Conservation (phyloP, 202 grass and related monocot genomes). For the Musa balbisiana region DNA sequence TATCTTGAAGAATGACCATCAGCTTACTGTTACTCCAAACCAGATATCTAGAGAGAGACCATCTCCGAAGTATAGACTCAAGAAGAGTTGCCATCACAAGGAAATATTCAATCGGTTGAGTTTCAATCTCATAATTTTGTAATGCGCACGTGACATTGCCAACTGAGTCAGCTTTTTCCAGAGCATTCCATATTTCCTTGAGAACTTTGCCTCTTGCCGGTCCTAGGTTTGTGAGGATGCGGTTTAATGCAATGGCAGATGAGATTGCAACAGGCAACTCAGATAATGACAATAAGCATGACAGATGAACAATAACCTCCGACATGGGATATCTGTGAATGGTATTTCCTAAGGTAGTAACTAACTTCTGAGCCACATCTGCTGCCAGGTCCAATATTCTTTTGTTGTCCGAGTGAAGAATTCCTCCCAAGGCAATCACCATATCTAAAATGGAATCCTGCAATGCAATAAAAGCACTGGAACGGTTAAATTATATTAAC, state of each 20-base stretch:
- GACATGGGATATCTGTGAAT: constrained; percentile 46
- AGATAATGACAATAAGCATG: constrained; percentile 35
- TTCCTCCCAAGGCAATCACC: constrained; percentile 40
- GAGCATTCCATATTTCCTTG: constrained; percentile 52
- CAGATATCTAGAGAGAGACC: constrained; percentile 69
- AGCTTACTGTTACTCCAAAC: constrained; percentile 57
- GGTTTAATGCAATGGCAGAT: constrained; percentile 42
- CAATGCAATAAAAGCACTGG: constrained; percentile 17
- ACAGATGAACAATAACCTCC: constrained; percentile 48
- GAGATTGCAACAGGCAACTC: constrained; percentile 32
- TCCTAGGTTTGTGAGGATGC: constrained; percentile 42
- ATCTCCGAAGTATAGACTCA: constrained; percentile 51
- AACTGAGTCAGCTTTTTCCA: constrained; percentile 48
- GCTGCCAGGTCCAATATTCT: constrained; percentile 41
- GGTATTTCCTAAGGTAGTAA: constrained; percentile 36
- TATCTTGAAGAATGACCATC: constrained; percentile 43
- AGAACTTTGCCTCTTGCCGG: constrained; percentile 25
- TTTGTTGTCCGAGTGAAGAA: constrained; percentile 54
- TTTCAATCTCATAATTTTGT: constrained; percentile 28
- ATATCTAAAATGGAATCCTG: constrained; percentile 65
- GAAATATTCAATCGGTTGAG: constrained; percentile 41
- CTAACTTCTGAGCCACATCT: constrained; percentile 57
- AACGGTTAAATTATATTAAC: neutral
- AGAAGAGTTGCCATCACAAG: constrained; percentile 43
- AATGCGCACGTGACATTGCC: constrained; percentile 33